phyloP scores from a whole-genome alignment of 495 filamentous ascomycete species.

The Neurospora sp. region DNA sequence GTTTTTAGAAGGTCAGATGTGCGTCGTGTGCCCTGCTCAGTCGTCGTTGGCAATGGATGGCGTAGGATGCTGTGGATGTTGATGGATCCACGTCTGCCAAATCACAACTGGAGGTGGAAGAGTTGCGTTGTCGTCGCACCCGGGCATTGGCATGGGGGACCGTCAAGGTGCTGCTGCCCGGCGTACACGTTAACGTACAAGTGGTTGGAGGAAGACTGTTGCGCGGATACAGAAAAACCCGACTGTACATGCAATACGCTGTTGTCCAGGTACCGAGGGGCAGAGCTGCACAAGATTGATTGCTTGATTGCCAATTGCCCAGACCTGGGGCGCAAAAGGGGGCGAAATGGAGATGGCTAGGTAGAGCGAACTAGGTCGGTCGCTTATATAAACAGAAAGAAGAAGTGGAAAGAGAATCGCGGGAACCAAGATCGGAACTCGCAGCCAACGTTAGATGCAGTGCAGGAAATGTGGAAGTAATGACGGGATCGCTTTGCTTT shows the following conservation, averaged over 20 bases:
- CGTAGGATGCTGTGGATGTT: neutral
- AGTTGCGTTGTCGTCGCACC: neutral
- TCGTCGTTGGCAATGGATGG: neutral
- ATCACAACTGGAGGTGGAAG: neutral
- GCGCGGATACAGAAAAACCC: neutral
- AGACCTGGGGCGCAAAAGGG: neutral
- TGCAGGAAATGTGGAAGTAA: neutral
- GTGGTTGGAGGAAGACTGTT: neutral
- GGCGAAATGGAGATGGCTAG: neutral
- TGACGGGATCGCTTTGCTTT: neutral
- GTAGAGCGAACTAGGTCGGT: neutral
- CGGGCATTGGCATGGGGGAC: neutral
- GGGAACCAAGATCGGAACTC: neutral
- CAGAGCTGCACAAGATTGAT: neutral
- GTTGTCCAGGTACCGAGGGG: neutral
- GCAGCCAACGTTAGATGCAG: neutral
- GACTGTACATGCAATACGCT: neutral
- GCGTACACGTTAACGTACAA: neutral
- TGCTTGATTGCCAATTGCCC: neutral
- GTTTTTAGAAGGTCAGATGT: neutral
- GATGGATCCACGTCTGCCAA: neutral
- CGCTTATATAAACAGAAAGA: neutral
- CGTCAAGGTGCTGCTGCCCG: neutral
- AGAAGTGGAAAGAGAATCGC: neutral
- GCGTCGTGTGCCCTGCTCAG: neutral